Conservation (phyloP, 257 asterid species). For the Rehmannia glutinosa region DNA sequence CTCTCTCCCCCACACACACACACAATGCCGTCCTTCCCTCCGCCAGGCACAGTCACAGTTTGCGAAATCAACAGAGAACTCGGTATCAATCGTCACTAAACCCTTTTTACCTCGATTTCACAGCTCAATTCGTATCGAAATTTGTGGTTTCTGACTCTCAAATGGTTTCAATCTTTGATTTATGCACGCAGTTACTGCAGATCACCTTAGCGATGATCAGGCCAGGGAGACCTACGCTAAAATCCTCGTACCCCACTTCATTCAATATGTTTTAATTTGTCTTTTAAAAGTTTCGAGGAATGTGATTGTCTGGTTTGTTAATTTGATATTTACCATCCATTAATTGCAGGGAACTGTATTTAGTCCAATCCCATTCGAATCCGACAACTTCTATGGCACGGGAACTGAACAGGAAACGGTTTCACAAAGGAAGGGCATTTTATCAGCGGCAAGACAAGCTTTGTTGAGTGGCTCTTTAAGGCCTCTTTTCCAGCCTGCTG, state of each 20-base stretch:
- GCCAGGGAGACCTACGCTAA: constrained; percentile 76
- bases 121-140: neutral
- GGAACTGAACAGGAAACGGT: constrained; percentile 37
- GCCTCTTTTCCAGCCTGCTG: constrained; percentile 54
- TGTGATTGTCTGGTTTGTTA: neutral
- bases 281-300: neutral
- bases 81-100: constrained; percentile 25
- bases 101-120: neutral
- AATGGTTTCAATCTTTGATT: neutral
- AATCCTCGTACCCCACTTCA: constrained; percentile 45
- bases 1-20: neutral
- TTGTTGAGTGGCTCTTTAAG: constrained; percentile 44
- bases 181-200: constrained; percentile 60
- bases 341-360: constrained; percentile 71
- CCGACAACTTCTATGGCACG: constrained; percentile 28
- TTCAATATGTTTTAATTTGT: neutral
- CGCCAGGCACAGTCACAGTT: constrained; percentile 75
- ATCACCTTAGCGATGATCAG: constrained; percentile 63
- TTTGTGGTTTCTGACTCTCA: neutral
- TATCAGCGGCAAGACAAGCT: constrained; percentile 39
- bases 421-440: constrained; percentile 33
- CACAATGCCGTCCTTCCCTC: constrained; percentile 81
- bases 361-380: constrained; percentile 63
- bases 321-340: neutral
- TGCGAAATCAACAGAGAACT: constrained; percentile 91